A percentile compares a stretch with the other conserved stretches of the same genome.
These are phyloP conservation scores for Acanthamoeba triangularis DNA, from an alignment of 208 protist genomes.

Conservation along the genomic window DNA sequence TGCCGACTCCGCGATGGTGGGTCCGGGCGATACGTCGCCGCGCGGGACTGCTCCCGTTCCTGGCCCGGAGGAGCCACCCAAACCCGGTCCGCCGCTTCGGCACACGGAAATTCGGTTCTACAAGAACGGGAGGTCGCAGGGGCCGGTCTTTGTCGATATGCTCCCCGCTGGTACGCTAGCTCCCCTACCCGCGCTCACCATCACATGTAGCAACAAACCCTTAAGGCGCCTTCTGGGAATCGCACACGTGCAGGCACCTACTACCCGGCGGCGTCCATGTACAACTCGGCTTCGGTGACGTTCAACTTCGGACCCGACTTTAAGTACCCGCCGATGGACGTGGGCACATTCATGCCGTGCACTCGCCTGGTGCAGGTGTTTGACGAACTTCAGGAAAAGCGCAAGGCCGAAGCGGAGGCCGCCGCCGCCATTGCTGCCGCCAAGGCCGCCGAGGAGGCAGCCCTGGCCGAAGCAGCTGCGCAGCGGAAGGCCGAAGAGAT, in stretches of 20 bases:
- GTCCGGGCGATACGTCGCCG: slow-evolving; percentile 37
- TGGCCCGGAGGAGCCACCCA: not conserved
- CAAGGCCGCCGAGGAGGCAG: not conserved
- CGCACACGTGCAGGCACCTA: slow-evolving; percentile 72
- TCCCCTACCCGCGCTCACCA: too few species aligned
- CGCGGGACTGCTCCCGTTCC: slow-evolving; percentile 13
- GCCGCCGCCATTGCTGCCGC: not conserved
- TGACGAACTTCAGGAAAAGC: not conserved
- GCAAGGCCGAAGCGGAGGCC: slow-evolving; percentile 4
- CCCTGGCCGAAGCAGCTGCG: not conserved
- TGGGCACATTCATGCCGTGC: slow-evolving; percentile 18
- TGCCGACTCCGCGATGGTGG: not conserved
- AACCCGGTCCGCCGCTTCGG: not conserved
- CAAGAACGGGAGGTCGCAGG: slow-evolving; percentile 80
- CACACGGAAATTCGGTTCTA: slow-evolving; percentile 79
- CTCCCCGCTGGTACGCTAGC: not conserved
- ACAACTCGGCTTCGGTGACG: slow-evolving; percentile 79
- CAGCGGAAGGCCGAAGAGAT: not conserved
- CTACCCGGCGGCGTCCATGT: slow-evolving; percentile 82
- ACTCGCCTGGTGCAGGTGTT: not conserved
- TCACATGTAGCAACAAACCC: too few species aligned
- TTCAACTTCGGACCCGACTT: slow-evolving; percentile 87
- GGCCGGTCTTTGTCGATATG: slow-evolving; percentile 77
- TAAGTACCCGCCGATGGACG: slow-evolving; percentile 76
- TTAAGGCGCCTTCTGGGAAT: not conserved